Evolutionary conservation across 495 filamentous ascomycete genomes (phyloP), one percentile per base, ranked within the genome.

Genomic region (Aspergillus mulundensis): DNA sequence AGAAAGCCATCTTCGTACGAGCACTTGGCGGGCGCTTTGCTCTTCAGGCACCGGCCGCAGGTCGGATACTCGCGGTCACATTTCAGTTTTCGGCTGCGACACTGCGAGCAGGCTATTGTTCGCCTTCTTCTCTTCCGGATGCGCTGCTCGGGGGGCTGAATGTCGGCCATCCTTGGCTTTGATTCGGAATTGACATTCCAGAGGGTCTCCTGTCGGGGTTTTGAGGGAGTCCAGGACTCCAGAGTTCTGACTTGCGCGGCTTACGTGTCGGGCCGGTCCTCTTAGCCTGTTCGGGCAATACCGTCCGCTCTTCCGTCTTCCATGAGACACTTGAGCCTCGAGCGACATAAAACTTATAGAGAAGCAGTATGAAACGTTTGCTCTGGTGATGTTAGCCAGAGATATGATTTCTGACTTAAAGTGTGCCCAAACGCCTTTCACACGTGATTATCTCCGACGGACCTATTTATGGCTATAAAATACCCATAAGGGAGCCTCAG

Each of bases 51-150:
- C 42, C 87, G 85, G 43, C 80, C 76, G 60, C 86, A 89, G 0
- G 70, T 64, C 18, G 86, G 85, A 65, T 83, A 85, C 39, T 78
- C 76, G 41, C 84, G 81, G 63, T 88, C 84, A 66, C 86, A 89
- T 62, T 82, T 84, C 61, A 88, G 80, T 69, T 89, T 89, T 51
- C 85, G 73, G 54, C 79, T 79, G 58, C 86, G 84, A 56, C 86
- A 89, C 49, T 79, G 70, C 39, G 70, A 71, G 59, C 76, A 77
- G 16, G 73, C 67, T 59, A 74, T 68, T 7, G 73, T 75, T 19
- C 73, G 69, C 15, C 75, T 61, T 49, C 70, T 68, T 28, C 75
- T 60, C 64, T 77, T 77, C 23, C 73, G 71, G 50, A 69, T 67
- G 47, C 73, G 66, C 18, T 40, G 40, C 19, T 36, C 24, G 28